Evolutionary conservation across 768 basidiomycete species (phyloP), one percentile per base, ranked within the genome.

Genomic region (Termitomyces sp.): DNA sequence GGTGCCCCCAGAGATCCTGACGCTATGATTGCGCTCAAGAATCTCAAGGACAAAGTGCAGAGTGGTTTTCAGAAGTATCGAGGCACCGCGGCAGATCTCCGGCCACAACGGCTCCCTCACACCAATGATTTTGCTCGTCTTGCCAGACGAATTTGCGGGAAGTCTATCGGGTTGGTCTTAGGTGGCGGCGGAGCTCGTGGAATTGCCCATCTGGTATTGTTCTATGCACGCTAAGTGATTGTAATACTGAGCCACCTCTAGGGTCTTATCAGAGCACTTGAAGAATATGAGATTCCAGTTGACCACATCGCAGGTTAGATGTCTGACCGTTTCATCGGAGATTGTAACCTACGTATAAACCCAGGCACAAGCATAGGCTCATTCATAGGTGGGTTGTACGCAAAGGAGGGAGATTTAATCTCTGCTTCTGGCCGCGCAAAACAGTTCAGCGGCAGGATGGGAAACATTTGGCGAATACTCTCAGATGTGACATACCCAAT

Each of bases 161-260:
- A 87, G 65, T 92, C 91, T 8, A 90, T 98, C 58, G 97, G 95
- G 1, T 74, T 99, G 44, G 94, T 98, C 7, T 81, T 99, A 2
- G 97, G 97, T 20, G 97, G 97, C 6, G 97, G 97, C n/a, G 97
- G 97, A 18, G 97, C 95, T 16, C 82, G 97, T 42, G 97, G 79
- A 49, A 75, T 79, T 54, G 72, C 75, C 18, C 75, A 77, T 70
- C 65, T 78, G 51, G 72, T 76, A 63, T 50, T 69, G 10, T 27
- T 47, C 24, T 49, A 59, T 44, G 56, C 4, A 43, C 24, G 52
- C 18, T 29, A 18, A 29, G 50, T 53, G 41, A 48, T 57, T 61
- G 55, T 27, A n/a, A 42, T 51, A 14, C 61, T 62, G 41, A 62
- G 31, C 16, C 1, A 14, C 24, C 14, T 46, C 3, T 13, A 94